Evolutionary conservation across 2,329 filamentous ascomycete species (phyloP), one percentile per base, ranked within the genome.

Genomic region (Colletotrichum euphorbiae): DNA sequence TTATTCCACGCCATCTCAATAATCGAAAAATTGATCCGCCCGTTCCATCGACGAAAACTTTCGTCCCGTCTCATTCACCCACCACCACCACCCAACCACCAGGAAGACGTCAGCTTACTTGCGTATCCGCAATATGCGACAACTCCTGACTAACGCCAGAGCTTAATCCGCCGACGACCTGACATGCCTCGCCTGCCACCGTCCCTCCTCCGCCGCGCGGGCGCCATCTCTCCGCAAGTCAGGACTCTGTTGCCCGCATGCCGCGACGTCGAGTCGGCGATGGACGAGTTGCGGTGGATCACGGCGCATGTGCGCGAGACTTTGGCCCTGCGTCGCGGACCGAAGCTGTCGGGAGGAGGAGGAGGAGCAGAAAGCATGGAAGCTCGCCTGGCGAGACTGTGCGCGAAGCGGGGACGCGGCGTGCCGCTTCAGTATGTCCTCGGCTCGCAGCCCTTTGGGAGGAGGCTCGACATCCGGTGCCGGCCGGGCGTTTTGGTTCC

Each of bases 341-440:
- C 15, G 11, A 38, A 38, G 36, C 17, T 52, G 0, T 36, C 15
- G 48, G 1, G 48, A 33, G n/a, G 13, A 19, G 58, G 13, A 55
- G 33, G 42, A 40, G 19, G 24, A 19, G 7, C 21, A 51, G 21
- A 9, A 13, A 15, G 33, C 36, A 38, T 33, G 11, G 52, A 59
- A 56, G 46, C 50, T 62, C 40, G 36, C 21, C 33, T 63, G 17
- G 70, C 77, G 7, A 70, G 74, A 1, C 77, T 90, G 6, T 88
- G 86, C 70, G 77, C 77, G 4, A 77, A 81, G 55, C 81, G 89
- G 38, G 82, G 85, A 8, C 78, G 77, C 8, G 93, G 93, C 1
- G 87, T 90, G 66, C 96, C 96, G 1, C 80, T 99, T 38, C 96
- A 98, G 77, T 98, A 98, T 76, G 85, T 98, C 21, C 82, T 99